phyloP scores from a whole-genome alignment of 345 rosid genomes.

The Hibiscus tridactylites region DNA sequence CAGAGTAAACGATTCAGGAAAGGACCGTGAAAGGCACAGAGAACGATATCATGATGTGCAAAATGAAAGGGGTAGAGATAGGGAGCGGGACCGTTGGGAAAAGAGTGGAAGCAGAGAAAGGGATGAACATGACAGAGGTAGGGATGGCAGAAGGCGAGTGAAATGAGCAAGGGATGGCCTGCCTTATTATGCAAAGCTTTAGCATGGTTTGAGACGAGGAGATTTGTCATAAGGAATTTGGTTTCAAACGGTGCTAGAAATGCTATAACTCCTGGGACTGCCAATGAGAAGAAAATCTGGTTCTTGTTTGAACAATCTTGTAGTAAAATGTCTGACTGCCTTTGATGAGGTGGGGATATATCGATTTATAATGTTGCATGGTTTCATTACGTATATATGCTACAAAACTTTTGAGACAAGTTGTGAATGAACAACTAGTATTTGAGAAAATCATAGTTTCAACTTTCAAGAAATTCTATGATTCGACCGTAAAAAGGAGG shows the following conservation, averaged over 20 bases:
- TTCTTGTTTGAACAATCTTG: background rate
- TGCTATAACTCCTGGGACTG: background rate
- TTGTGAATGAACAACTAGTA: too few species aligned
- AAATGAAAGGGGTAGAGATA: background rate
- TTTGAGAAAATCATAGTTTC: too few species aligned
- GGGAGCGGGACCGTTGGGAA: conserved; percentile 44
- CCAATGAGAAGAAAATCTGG: background rate
- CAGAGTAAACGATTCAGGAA: conserved; percentile 32
- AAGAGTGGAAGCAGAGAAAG: conserved; percentile 73
- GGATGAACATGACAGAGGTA: conserved; percentile 58
- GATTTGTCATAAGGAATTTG: background rate
- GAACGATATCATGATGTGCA: conserved; percentile 24
- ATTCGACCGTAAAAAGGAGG: too few species aligned
- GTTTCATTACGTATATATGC: too few species aligned
- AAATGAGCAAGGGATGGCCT: conserved; percentile 14
- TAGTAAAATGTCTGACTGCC: background rate
- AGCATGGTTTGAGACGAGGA: too few species aligned
- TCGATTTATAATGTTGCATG: too few species aligned
- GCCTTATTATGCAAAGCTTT: too few species aligned
- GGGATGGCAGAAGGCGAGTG: conserved; percentile 63
- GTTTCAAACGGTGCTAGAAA: background rate
- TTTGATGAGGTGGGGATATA: background rate
- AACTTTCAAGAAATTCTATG: too few species aligned
- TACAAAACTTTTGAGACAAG: too few species aligned
- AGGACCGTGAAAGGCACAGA: conserved; percentile 33